Evolutionary conservation across 1,139 yeast species (phyloP).

Genomic region (Eremothecium cymbalariae): DNA sequence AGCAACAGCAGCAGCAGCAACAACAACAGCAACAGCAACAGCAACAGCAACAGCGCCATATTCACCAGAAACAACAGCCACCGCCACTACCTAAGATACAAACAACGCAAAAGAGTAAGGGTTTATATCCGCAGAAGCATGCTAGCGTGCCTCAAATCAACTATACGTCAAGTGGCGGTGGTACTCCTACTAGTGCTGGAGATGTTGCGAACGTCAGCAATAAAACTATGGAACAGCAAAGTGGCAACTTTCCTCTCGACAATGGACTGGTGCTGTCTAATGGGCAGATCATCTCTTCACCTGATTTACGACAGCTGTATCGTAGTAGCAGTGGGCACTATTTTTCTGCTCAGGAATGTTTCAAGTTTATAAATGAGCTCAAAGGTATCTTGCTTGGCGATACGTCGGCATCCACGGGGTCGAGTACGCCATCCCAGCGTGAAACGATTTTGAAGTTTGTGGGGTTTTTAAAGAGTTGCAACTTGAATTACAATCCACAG

Average conservation of each 20-base stretch:
- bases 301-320: slow-evolving; percentile 24
- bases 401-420: slow-evolving; percentile 4
- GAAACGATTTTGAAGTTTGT: slow-evolving; percentile 15
- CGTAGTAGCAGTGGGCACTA: slow-evolving; percentile 25
- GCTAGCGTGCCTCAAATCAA: slow-evolving; percentile 9
- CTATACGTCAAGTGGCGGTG: slow-evolving; percentile 3
- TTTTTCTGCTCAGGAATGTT: slow-evolving; percentile 24
- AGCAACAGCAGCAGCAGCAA: slow-evolving; percentile 8
- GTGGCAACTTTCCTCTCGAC: slow-evolving; percentile 18
- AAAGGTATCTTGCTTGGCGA: slow-evolving; percentile 16
- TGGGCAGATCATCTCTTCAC: slow-evolving; percentile 22
- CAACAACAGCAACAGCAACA: slow-evolving; percentile 7
- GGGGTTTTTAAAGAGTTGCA: slow-evolving; percentile 21
- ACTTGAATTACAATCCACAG: slow-evolving; percentile 17
- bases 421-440: slow-evolving; percentile 1
- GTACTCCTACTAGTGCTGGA: neutral
- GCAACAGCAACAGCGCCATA: slow-evolving; percentile 1
- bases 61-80: slow-evolving; percentile 2
- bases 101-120: slow-evolving; percentile 4
- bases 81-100: neutral
- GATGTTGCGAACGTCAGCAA: slow-evolving; percentile 2
- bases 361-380: slow-evolving; percentile 23
- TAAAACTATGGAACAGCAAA: slow-evolving; percentile 5
- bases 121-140: slow-evolving; percentile 7
- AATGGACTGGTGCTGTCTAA: slow-evolving; percentile 22